phyloP scores from a whole-genome alignment of 2,329 filamentous ascomycete genomes.

The Lachnellula subtilissima region DNA sequence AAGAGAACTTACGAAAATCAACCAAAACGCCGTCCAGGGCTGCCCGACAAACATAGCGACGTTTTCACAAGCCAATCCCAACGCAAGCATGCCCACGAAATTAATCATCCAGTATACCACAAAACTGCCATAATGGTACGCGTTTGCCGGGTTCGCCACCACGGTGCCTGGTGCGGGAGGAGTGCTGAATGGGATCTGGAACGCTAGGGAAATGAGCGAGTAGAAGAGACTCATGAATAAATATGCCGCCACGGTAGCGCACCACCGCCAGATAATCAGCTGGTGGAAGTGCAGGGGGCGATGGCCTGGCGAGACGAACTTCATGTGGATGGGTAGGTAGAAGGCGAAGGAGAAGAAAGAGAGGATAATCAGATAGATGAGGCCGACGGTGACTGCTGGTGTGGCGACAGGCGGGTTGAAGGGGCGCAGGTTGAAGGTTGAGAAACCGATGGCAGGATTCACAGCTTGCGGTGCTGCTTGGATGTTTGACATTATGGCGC shows the following conservation, averaged over 20 bases:
- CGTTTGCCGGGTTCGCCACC: slow-evolving; percentile 43
- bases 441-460: slow-evolving; percentile 52
- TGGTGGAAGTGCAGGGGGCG: slow-evolving; percentile 54
- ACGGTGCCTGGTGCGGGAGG: slow-evolving; percentile 40
- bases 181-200: slow-evolving; percentile 57
- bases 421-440: slow-evolving; percentile 52
- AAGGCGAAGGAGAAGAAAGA: slow-evolving; percentile 63
- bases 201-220: slow-evolving; percentile 58
- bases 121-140: slow-evolving; percentile 54
- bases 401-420: slow-evolving; percentile 51
- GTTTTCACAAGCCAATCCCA: slow-evolving; percentile 62
- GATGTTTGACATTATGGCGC: slow-evolving; percentile 38
- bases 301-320: slow-evolving; percentile 52
- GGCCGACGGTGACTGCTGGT: slow-evolving; percentile 55
- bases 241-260: slow-evolving; percentile 52
- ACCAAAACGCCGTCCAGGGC: slow-evolving; percentile 55
- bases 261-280: slow-evolving; percentile 53
- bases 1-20: slow-evolving; percentile 45
- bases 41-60: slow-evolving; percentile 58
- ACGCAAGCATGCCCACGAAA: slow-evolving; percentile 56
- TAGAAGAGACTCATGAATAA: slow-evolving; percentile 59
- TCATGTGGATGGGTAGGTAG: slow-evolving; percentile 58
- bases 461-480: slow-evolving; percentile 47
- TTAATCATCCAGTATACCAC: slow-evolving; percentile 61
- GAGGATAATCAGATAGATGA: slow-evolving; percentile 64